Base-by-base conservation (phyloP, 352 stramenopile species). In the Aphanomyces astaci region DNA sequence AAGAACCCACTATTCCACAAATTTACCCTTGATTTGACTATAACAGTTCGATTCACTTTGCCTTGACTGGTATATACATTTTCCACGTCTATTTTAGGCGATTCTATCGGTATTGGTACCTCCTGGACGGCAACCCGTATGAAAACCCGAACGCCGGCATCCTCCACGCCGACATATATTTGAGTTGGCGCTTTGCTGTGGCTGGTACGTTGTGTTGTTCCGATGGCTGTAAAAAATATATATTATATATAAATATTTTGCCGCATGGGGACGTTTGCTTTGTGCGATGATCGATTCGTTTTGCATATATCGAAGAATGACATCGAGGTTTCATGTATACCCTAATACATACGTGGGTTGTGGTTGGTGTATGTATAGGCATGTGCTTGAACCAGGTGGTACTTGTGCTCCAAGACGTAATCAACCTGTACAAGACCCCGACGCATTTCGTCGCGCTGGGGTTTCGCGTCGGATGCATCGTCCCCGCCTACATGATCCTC, bases 31-130 rank as follows among this genome's bases (percentile, higher is more conserved):
- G n/a, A n/a, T n/a, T n/a, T n/a, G n/a, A n/a, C n/a, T n/a, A n/a
- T n/a, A n/a, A n/a, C n/a, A n/a, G n/a, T n/a, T n/a, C n/a, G n/a
- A n/a, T n/a, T n/a, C n/a, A n/a, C n/a, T n/a, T n/a, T n/a, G n/a
- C n/a, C n/a, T n/a, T n/a, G n/a, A n/a, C n/a, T n/a, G n/a, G n/a
- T n/a, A n/a, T n/a, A n/a, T n/a, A n/a, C n/a, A n/a, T n/a, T n/a
- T n/a, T n/a, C n/a, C n/a, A n/a, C n/a, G n/a, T n/a, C n/a, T n/a
- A n/a, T n/a, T n/a, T n/a, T 66, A 66, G 60, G 30, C 40, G 40
- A 15, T 92, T 92, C 72, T 89, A 88, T 72, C 76, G 81, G 5
- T 89, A 90, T 72, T 92, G 84, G 84, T 92, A 92, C 71, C 76
- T 92, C 24, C 87, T 92, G 39, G 84, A 92, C 64, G 76, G 81